Evolutionary conservation across 169 alveolate species (phyloP).

Genomic region (Perkinsus chesapeaki): DNA sequence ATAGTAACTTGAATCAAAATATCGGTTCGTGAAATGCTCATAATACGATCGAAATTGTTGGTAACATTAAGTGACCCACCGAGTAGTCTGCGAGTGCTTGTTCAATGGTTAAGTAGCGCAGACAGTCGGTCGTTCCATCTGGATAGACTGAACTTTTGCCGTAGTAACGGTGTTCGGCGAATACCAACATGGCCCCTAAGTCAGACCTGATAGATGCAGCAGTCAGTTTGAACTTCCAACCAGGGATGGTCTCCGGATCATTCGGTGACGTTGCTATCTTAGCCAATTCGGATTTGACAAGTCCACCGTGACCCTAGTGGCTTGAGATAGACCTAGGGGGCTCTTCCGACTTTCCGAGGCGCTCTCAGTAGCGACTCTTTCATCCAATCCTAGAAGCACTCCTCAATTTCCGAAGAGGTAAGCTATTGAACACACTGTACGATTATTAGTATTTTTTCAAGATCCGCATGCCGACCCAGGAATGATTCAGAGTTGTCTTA

Average conservation of each 20-base stretch:
- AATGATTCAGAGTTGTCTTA: background rate
- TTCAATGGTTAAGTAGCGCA: background rate
- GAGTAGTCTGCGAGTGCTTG: slow-evolving; percentile 18
- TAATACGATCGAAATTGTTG: no score
- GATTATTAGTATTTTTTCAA: no score
- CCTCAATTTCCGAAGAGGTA: background rate
- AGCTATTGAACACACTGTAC: background rate
- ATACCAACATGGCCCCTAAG: background rate
- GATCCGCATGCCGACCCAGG: background rate
- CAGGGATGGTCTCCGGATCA: background rate
- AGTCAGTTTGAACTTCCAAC: background rate
- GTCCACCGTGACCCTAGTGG: no score
- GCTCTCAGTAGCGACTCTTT: background rate
- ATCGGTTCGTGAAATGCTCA: no score
- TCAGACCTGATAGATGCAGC: background rate
- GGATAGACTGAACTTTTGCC: background rate
- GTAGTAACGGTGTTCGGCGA: slow-evolving; percentile 14
- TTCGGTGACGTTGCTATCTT: background rate
- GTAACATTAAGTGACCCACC: background rate
- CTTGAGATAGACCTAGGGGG: no score
- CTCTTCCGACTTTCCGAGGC: background rate
- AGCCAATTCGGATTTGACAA: background rate
- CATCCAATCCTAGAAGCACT: background rate
- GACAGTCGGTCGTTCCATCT: background rate
- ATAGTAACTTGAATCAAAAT: no score